Evolutionary conservation across 2,329 filamentous ascomycete genomes (phyloP).

Genomic region (Clonostachys sp.): DNA sequence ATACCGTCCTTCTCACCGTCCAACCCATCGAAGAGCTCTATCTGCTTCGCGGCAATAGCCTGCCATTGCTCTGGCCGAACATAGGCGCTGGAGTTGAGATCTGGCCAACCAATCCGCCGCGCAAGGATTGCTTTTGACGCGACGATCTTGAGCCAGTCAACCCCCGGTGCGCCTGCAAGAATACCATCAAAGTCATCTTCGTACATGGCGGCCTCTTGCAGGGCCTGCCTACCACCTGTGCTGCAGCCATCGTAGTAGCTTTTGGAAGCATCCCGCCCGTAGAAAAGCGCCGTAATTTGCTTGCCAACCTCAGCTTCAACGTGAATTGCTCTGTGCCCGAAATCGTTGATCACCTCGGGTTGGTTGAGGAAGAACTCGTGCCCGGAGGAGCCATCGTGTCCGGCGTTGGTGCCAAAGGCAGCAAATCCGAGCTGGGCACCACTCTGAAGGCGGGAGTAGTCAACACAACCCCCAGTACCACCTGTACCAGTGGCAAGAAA

Average conservation of each 20-base stretch:
- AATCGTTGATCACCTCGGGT: constrained; percentile 28
- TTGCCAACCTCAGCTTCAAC: constrained; percentile 33
- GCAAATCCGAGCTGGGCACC: constrained; percentile 34
- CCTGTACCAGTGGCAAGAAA: constrained; percentile 44
- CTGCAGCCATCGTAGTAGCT: constrained; percentile 48
- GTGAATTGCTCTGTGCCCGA: constrained; percentile 17
- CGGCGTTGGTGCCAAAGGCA: constrained; percentile 41
- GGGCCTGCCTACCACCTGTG: constrained; percentile 50
- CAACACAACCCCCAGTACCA: constrained; percentile 39
- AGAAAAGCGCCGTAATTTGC: constrained; percentile 32
- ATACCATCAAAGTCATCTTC: constrained; percentile 50
- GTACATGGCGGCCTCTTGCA: constrained; percentile 43
- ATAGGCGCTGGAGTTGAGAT: background rate
- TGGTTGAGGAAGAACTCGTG: constrained; percentile 24
- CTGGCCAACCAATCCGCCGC: constrained; percentile 1
- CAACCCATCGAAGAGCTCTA: background rate
- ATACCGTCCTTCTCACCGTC: background rate
- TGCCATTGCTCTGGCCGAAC: background rate
- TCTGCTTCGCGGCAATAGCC: background rate
- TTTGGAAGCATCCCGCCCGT: constrained; percentile 26
- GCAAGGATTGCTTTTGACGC: background rate
- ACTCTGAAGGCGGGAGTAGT: constrained; percentile 37
- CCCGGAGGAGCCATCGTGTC: constrained; percentile 34
- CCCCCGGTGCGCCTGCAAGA: constrained; percentile 37
- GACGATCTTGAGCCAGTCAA: constrained; percentile 20